Evolutionary conservation across 179 eudicot genomes (phyloP), one percentile per base, ranked within the genome.

Genomic region (Beta corolliflora): DNA sequence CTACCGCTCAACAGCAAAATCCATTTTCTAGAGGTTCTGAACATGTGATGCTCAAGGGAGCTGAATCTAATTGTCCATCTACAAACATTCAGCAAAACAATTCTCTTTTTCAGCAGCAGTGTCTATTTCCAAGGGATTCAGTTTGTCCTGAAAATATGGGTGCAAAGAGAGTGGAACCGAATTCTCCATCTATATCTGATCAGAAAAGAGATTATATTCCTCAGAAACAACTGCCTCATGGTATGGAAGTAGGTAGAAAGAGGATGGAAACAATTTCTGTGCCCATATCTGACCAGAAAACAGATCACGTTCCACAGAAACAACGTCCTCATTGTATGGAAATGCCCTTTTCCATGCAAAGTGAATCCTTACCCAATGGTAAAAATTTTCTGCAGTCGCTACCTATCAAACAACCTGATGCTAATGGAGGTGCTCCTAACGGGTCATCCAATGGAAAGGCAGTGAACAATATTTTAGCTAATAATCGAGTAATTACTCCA

Each of bases 91-190:
- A 64, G 76, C 77, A 44, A 56, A 50, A 48, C 9, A 81, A 74
- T 76, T 71, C 83, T 56, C 52, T 75, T 81, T 82, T 82, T 75
- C 84, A 74, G 78, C 89, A 77, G 52, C 92, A 83, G 61, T 83
- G 74, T 81, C 83, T 86, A 41, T 77, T 73, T 77, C 76, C 87
- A 10, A 85, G 89, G 84, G 82, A 77, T 82, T 18, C 68, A 54
- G 23, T 72, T 11, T 86, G 84, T 82, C 82, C 88, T 29, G 91
- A 85, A 58, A 85, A 77, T 82, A 75, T 80, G 79, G 79, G 84
- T 78, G 54, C 64, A 21, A 90, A 87, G 81, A 88, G 79, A 85
- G 89, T 87, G 71, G 95, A 90, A 81, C 84, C 85, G 48, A 91
- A 82, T 80, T 73, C 89, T 65, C 85, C 94, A 75, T 77, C 88